Evolutionary conservation across 768 basidiomycete species (phyloP), one percentile per base, ranked within the genome.

Genomic region (Cystobasidium ongulense): DNA sequence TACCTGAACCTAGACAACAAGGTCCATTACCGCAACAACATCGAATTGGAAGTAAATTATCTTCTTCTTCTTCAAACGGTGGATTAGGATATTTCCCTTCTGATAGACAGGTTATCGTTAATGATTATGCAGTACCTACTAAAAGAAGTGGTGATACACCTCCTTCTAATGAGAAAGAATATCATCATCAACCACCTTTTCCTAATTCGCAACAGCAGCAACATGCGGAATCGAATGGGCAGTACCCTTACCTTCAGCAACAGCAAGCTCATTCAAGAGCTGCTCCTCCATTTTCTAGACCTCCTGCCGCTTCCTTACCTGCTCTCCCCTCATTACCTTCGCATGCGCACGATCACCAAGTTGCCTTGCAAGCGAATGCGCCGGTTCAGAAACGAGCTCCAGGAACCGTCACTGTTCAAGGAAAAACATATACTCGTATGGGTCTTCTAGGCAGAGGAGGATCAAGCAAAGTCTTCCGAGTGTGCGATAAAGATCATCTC

Each of bases 401-500:
- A 18, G 54, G 72, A 1, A 73, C 73, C 0, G 71, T 73, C 15
- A 65, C 71, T 15, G 74, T 79, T 35, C 78, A 80, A 62, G 78
- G 78, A 43, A 76, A 77, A 63, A 53, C 57, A 23, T 80, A 78
- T 64, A 66, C 72, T 35, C 76, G 77, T 18, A 75, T 74, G 15
- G 78, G 78, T 1, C 62, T 80, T 82, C 88, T 98, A 68, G 95
- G 95, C 46, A 91, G 89, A 78, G 95, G 95, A 52, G 95, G 95
- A 0, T 89, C 92, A 10, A 96, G 93, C n/a, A 89, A 90, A 61
- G 95, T 99, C 46, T 99, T 88, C 81, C 89, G 92, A 27, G 93
- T 96, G 8, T 84, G 97, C 80, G 90, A 87, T 79, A 83, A 85
- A 46, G 83, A 85, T 57, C 90, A 86, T 77, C 88, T 90, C 78